Evolutionary conservation across 2,329 filamentous ascomycete genomes (phyloP), one percentile per base, ranked within the genome.

Genomic region (Cladophialophora psammophila): DNA sequence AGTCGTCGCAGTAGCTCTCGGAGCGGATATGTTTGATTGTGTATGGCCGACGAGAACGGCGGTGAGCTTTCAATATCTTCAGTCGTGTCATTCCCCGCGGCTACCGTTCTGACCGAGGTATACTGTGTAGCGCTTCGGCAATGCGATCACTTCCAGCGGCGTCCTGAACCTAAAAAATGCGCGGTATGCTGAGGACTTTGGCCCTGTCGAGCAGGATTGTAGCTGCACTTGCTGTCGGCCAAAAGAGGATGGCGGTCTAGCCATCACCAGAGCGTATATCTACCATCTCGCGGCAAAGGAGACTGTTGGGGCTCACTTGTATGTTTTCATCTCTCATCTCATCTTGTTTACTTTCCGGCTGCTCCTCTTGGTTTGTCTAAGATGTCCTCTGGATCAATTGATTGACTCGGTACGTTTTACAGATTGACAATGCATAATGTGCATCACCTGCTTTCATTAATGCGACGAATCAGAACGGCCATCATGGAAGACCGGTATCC

Each of bases 21-120:
- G 95, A 3, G 95, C 95, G 57, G 95, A 99, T 80, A 99, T 99
- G 95, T 99, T 99, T 77, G 95, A 99, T 80, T 99, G 96, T 76
- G 95, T 99, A 6, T 99, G 95, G 95, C 96, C 95, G 1, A 98
- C 95, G 4, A 86, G 95, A 62, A 99, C 95, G 40, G 95, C 95
- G 7, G 86, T 88, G 80, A 76, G 84, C 50, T 35, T 50, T 26
- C 20, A 50, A 50, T 50, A 26, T 58, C 6, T 40, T 50, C 54
- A n/a, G 31, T 40, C 15, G 32, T 10, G 57, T 57, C 13, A 15
- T 7, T 52, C n/a, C 60, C 42, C 4, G 10, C 4, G 13, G 15
- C 18, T 31, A 55, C 34, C 12, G 13, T 34, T 26, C 40, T 34
- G 18, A 60, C 13, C 26, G 36, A 58, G n/a, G 36, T 15, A 42